phyloP scores from a whole-genome alignment of 1,284 basidiomycete species.

The Gymnopus androsaceus region DNA sequence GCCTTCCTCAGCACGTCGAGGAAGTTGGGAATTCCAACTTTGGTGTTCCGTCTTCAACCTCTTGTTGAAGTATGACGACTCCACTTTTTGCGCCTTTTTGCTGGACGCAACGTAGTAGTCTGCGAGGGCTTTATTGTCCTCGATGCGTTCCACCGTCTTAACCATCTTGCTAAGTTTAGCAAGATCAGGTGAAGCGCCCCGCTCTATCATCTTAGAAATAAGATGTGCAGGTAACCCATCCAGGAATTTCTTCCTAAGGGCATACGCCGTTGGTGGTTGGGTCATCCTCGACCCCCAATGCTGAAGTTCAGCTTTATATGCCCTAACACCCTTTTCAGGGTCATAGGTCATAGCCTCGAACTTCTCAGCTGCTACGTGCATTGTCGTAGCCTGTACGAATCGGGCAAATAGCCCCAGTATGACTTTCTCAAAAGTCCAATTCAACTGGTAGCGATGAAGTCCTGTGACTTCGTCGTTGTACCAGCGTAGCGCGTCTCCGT shows the following conservation, averaged over 20 bases:
- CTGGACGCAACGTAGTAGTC: not conserved
- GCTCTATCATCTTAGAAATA: constrained; percentile 1
- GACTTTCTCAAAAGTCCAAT: constrained; percentile 20
- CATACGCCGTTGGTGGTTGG: constrained; percentile 10
- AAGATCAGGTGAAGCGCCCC: not conserved
- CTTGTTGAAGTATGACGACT: not conserved
- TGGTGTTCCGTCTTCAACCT: not conserved
- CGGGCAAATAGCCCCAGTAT: constrained; percentile 21
- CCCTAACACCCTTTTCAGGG: constrained; percentile 8
- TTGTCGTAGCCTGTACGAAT: constrained; percentile 21
- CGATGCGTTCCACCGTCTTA: not conserved
- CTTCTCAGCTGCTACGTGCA: constrained; percentile 18
- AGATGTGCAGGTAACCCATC: constrained; percentile 5
- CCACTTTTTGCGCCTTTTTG: not conserved
- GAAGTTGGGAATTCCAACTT: too few relatives aligned
- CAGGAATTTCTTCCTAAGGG: constrained; percentile 13
- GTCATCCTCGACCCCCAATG: constrained; percentile 13
- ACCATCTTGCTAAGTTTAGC: not conserved
- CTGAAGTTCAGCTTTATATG: constrained; percentile 17
- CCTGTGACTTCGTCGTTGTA: constrained; percentile 16
- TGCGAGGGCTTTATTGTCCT: constrained; percentile 4
- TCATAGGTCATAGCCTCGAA: constrained; percentile 15
- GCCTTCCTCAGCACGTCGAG: too few relatives aligned
- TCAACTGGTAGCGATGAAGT: not conserved
- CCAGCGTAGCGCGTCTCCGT: constrained; percentile 17